phyloP scores from a whole-genome alignment of 768 basidiomycete genomes.

The Daedaleopsis nitida region DNA sequence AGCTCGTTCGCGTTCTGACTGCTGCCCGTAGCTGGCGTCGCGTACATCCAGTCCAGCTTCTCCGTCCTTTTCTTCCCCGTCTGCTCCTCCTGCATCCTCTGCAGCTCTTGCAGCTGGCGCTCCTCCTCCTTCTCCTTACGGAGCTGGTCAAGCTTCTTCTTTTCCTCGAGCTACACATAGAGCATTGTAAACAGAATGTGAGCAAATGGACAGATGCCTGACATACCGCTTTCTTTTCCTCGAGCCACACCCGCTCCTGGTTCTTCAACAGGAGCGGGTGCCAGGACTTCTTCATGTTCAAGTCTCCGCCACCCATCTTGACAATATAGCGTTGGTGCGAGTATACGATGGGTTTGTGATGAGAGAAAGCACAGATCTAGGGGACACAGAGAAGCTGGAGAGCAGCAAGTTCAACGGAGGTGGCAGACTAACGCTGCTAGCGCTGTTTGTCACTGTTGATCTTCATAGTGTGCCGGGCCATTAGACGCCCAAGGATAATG shows the following conservation, averaged over 20 bases:
- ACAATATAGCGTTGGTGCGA: conserved; percentile 22
- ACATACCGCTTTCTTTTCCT: conserved; percentile 94
- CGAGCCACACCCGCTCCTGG: conserved; percentile 99
- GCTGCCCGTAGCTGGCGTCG: conserved; percentile 93
- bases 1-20: conserved; percentile 86
- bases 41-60: conserved; percentile 99
- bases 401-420: no score
- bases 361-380: conserved; percentile 16
- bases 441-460: conserved; percentile 39
- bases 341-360: conserved; percentile 11
- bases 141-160: conserved; percentile 96
- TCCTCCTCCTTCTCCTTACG: conserved; percentile 99
- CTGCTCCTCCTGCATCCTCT: conserved; percentile 91
- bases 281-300: conserved; percentile 99
- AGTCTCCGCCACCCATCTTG: conserved; percentile 98
- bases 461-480: not conserved
- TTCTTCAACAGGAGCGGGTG: conserved; percentile 97
- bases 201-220: not conserved
- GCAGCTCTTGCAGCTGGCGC: conserved; percentile 93
- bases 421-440: conserved; percentile 12
- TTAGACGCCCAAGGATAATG: conserved; percentile 16
- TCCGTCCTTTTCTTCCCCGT: conserved; percentile 94
- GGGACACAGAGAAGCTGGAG: conserved; percentile 4
- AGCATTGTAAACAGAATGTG: not conserved
- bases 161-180: conserved; percentile 84